These are phyloP conservation scores for Cladosporium sp. DNA, from an alignment of 2,329 filamentous ascomycete genomes.

Conservation along the genomic window DNA sequence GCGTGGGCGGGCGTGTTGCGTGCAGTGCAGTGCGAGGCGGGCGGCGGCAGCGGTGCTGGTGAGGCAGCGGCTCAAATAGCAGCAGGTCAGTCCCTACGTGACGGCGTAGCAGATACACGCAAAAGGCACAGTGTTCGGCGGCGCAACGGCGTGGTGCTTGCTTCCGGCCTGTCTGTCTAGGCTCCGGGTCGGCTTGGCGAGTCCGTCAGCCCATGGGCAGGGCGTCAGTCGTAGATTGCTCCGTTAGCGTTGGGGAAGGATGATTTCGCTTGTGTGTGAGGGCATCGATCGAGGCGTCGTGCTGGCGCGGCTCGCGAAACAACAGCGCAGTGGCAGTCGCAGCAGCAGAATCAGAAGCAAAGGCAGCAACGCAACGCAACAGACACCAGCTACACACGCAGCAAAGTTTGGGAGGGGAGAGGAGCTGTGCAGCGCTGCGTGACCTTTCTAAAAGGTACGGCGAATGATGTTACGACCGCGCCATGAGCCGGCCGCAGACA, in stretches of 20 bases:
- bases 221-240: conserved; percentile 5
- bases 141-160: background rate
- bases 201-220: conserved; percentile 3
- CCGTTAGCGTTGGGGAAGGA: conserved; percentile 6
- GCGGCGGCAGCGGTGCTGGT: background rate
- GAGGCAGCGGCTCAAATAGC: background rate
- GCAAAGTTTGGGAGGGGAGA: background rate
- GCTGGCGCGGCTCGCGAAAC: conserved; percentile 2
- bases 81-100: background rate
- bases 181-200: background rate
- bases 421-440: background rate
- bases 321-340: background rate
- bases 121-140: background rate
- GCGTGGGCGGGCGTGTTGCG: background rate
- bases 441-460: background rate
- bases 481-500: background rate
- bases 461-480: conserved; percentile 3
- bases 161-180: background rate
- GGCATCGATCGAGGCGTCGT: background rate
- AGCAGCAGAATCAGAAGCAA: background rate
- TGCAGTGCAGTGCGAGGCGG: background rate
- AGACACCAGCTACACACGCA: no score
- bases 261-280: conserved; percentile 9
- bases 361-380: background rate
- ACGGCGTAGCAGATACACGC: no score